phyloP scores from a whole-genome alignment of 2,329 filamentous ascomycete genomes.

The Mariannaea elegans region DNA sequence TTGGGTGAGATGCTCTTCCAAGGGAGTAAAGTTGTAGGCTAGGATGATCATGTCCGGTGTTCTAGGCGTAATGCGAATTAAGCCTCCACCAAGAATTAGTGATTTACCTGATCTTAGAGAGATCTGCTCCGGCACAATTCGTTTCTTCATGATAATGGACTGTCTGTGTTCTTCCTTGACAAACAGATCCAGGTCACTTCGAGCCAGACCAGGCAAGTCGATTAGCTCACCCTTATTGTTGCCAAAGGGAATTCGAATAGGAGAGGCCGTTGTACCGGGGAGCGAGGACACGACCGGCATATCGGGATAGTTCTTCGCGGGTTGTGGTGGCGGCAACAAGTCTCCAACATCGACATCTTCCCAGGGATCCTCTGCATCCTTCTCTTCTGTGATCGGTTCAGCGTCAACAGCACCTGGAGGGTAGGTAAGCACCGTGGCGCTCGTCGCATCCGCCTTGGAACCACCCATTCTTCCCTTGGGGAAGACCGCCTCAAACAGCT shows the following conservation, averaged over 20 bases:
- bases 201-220: slow-evolving; percentile 86
- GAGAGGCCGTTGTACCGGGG: slow-evolving; percentile 93
- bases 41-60: slow-evolving; percentile 71
- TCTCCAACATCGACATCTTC: slow-evolving; percentile 52
- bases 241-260: slow-evolving; percentile 92
- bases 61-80: slow-evolving; percentile 86
- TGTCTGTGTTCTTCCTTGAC: slow-evolving; percentile 72
- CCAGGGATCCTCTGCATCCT: slow-evolving; percentile 17
- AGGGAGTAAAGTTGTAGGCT: slow-evolving; percentile 85
- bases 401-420: slow-evolving; percentile 17
- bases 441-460: slow-evolving; percentile 12
- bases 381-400: slow-evolving; percentile 44
- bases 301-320: slow-evolving; percentile 77
- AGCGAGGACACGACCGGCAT: slow-evolving; percentile 89
- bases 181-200: slow-evolving; percentile 76
- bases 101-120: slow-evolving; percentile 80
- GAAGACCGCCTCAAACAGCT: slow-evolving; percentile 86
- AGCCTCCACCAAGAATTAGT: slow-evolving; percentile 78
- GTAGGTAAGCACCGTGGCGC: slow-evolving; percentile 27
- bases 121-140: slow-evolving; percentile 77
- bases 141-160: slow-evolving; percentile 80
- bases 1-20: slow-evolving; percentile 78
- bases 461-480: slow-evolving; percentile 73
- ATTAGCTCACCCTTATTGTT: slow-evolving; percentile 88
- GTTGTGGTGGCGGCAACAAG: slow-evolving; percentile 79